Percentiles rank a stretch among this genome's conserved stretches.
Conservation (phyloP, 2,329 filamentous ascomycete genomes). For the Tympanopsis confertula region DNA sequence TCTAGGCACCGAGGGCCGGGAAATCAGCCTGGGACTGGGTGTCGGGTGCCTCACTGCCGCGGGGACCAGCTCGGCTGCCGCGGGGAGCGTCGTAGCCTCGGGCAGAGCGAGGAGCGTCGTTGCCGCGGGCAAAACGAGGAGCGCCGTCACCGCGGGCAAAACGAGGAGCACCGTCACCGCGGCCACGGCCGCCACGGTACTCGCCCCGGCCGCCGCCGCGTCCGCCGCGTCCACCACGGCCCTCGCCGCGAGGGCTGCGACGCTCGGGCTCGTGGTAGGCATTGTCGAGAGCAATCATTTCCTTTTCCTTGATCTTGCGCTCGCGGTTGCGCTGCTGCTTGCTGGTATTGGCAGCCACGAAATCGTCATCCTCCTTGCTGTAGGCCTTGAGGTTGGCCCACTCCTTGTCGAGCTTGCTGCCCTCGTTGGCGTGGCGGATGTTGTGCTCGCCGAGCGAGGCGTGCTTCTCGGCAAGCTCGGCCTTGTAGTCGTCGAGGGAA, state of each 20-base stretch:
- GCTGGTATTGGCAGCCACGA: conserved; percentile 63
- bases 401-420: conserved; percentile 78
- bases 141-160: conserved; percentile 33
- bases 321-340: conserved; percentile 69
- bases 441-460: conserved; percentile 52
- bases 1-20: not conserved
- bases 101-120: not conserved
- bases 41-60: not conserved
- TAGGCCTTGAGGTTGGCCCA: conserved; percentile 75
- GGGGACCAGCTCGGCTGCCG: too few species aligned
- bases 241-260: conserved; percentile 37
- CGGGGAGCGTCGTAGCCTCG: conserved; percentile 4
- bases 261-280: conserved; percentile 54
- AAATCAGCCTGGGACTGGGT: not conserved
- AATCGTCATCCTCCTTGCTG: conserved; percentile 52
- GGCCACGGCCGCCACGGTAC: conserved; percentile 33
- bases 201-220: conserved; percentile 36
- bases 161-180: conserved; percentile 38
- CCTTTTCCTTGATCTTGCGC: conserved; percentile 87
- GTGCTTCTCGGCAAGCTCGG: conserved; percentile 63
- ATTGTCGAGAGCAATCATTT: conserved; percentile 61
- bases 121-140: conserved; percentile 22
- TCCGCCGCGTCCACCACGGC: conserved; percentile 35
- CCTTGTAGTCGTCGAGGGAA: conserved; percentile 81
- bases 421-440: conserved; percentile 86